phyloP scores from a whole-genome alignment of 1,284 basidiomycete species.

The Fomitopsis palustris region DNA sequence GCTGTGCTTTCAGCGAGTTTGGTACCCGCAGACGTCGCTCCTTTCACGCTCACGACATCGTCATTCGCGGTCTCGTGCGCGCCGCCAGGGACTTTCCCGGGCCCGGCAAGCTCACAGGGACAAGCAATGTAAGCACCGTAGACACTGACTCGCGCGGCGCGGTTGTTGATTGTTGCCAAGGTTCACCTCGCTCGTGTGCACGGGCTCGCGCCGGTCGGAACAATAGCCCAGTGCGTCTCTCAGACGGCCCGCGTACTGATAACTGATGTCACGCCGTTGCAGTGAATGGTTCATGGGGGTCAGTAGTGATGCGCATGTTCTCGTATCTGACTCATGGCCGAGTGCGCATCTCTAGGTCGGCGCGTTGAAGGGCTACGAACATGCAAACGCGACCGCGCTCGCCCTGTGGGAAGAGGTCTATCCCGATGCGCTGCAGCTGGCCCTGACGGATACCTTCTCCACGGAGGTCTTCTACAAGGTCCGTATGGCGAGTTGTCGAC shows the following conservation, averaged over 20 bases:
- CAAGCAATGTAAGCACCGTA: conserved; percentile 68
- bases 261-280: background rate
- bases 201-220: conserved; percentile 68
- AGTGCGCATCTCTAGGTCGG: conserved; percentile 50
- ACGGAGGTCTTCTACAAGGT: conserved; percentile 80
- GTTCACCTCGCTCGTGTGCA: conserved; percentile 80
- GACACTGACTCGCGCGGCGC: background rate
- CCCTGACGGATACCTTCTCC: conserved; percentile 92
- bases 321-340: background rate
- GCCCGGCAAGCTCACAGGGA: conserved; percentile 71
- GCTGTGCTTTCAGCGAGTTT: conserved; percentile 87
- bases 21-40: conserved; percentile 89
- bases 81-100: conserved; percentile 54
- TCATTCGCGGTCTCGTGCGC: conserved; percentile 67
- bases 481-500: conserved; percentile 7
- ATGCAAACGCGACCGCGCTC: conserved; percentile 71
- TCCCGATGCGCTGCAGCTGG: conserved; percentile 54
- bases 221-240: conserved; percentile 79
- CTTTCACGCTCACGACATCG: conserved; percentile 75
- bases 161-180: conserved; percentile 35
- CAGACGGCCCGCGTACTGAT: background rate
- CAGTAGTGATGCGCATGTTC: conserved; percentile 25
- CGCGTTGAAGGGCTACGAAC: conserved; percentile 77
- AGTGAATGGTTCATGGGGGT: conserved; percentile 97
- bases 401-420: conserved; percentile 85